A percentile compares a stretch with the other conserved stretches of the same genome.
These are phyloP conservation scores for Saksenaea oblongispora DNA, from an alignment of 371 early-diverging fungal species.

Conservation along the genomic window DNA sequence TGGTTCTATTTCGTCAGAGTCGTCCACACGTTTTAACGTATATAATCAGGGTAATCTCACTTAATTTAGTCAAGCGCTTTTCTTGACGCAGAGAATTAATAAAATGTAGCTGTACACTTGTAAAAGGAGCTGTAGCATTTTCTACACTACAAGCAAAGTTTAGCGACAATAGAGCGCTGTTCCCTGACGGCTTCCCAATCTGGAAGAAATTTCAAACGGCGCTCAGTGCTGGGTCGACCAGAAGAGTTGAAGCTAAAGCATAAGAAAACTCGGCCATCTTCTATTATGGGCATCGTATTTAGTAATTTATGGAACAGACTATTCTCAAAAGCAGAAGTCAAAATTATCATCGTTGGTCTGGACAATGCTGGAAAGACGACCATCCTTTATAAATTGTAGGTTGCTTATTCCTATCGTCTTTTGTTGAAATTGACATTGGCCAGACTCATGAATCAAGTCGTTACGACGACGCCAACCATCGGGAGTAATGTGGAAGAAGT, in stretches of 20 bases:
- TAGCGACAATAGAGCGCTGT: too few relatives aligned
- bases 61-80: too few relatives aligned
- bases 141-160: too few relatives aligned
- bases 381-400: constrained; percentile 67
- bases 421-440: background rate
- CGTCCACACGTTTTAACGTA: too few relatives aligned
- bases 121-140: too few relatives aligned
- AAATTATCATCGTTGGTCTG: constrained; percentile 89
- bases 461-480: constrained; percentile 75
- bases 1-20: too few relatives aligned
- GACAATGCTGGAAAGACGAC: constrained; percentile 96
- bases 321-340: constrained; percentile 77
- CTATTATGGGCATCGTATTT: constrained; percentile 42
- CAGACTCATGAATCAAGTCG: constrained; percentile 71
- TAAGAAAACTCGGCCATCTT: background rate
- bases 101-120: too few relatives aligned
- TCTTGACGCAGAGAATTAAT: too few relatives aligned
- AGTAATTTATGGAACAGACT: constrained; percentile 44
- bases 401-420: background rate
- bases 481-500: constrained; percentile 76
- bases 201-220: too few relatives aligned
- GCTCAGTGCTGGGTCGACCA: background rate
- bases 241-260: background rate
- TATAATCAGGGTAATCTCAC: too few relatives aligned
- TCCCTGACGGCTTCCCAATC: too few relatives aligned